Base-by-base conservation (phyloP, 2,329 filamentous ascomycete genomes). In the Calonectria crousiana region DNA sequence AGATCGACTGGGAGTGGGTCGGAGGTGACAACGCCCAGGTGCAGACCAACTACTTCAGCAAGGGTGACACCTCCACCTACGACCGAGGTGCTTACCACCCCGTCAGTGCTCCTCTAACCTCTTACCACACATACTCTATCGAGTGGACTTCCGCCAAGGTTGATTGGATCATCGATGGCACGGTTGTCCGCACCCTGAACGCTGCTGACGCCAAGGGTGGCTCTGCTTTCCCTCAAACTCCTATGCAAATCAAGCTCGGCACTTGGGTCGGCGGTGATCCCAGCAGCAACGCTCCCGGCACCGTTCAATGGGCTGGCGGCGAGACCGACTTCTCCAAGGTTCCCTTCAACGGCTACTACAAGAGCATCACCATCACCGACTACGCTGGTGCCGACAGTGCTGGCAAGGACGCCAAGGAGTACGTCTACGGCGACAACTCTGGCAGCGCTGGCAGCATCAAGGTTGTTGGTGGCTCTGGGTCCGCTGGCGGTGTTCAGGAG, bases 1-100 rank as follows among this genome's bases (percentile, higher is more conserved):
- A 85, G 89, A 97, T 98, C 76, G 96, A 98, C 85, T 98, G 95
- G 94, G 96, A 98, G 86, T 98, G 95, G 93, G 89, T 98, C 73
- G 97, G 96, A 73, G 93, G 92, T 68, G 91, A 95, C 82, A 86
- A 89, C 78, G 85, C 88, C 34, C 89, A 96, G 83, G 95, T 96
- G 38, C 96, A 98, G 87, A 94, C 92, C 83, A 98, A 98, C 87
- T 98, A 95, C 87, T 95, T 94, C 85, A 91, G 92, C 86, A 94
- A 95, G 88, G 94, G 93, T 73, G 87, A 94, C 84, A 92, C 90
- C 69, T 89, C 89, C n/a, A 90, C 89, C 72, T 95, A 92, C 84
- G 92, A 95, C 85, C 93, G 93, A 75, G 93, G 91, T 81, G 88
- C 88, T 71, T 92, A 90, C 87, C 89, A 92, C 80, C 75, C 86